Evolutionary conservation across 805 yeast genomes (phyloP).

Genomic region (Lipomyces anomalus): DNA sequence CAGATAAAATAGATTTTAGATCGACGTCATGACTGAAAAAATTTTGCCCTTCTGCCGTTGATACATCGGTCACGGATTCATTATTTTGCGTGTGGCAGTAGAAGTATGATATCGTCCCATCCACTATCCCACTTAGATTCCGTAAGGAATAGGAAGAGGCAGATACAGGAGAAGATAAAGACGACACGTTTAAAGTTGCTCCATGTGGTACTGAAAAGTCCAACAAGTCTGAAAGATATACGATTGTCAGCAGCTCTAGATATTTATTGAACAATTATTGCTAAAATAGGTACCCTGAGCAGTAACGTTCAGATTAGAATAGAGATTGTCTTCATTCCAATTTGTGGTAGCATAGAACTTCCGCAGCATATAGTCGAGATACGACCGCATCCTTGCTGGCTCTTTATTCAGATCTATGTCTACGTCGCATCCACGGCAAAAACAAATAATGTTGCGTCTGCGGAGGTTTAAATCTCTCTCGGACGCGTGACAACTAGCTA

Average conservation of each 20-base stretch:
- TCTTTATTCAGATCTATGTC: neutral
- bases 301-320: conserved; percentile 68
- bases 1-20: conserved; percentile 62
- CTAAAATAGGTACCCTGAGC: conserved; percentile 42
- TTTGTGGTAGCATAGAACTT: conserved; percentile 63
- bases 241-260: too few relatives aligned
- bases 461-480: too few relatives aligned
- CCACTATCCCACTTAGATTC: conserved; percentile 39
- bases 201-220: conserved; percentile 72
- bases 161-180: conserved; percentile 61
- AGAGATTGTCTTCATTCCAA: conserved; percentile 77
- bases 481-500: too few relatives aligned
- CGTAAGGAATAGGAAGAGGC: conserved; percentile 64
- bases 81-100: conserved; percentile 47
- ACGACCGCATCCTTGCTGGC: conserved; percentile 53
- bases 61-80: neutral
- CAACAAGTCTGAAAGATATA: conserved; percentile 42
- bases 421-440: too few relatives aligned
- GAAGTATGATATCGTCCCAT: conserved; percentile 78
- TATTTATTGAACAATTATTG: too few relatives aligned
- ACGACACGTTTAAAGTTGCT: conserved; percentile 56
- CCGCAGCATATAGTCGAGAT: conserved; percentile 79
- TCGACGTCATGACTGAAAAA: too few relatives aligned
- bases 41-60: too few relatives aligned
- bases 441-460: too few relatives aligned